Percentiles rank a stretch among this genome's conserved stretches.
These are phyloP conservation scores for Lagenaria siceraria DNA, from an alignment of 306 rosid genomes.

Conservation along the genomic window DNA sequence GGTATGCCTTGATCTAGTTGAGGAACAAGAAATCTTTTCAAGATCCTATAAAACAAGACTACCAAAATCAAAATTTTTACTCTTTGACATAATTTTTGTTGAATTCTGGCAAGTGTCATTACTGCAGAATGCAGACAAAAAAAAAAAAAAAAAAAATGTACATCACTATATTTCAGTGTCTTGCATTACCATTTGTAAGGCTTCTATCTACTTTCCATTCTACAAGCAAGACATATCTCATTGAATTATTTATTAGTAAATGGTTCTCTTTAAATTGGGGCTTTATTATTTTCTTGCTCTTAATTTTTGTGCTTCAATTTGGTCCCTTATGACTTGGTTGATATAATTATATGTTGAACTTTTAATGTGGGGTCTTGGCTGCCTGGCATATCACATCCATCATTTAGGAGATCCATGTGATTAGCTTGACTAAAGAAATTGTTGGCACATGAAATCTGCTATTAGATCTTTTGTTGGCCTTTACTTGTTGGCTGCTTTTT, in stretches of 20 bases:
- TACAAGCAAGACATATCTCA: background rate
- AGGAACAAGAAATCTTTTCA: no score
- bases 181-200: background rate
- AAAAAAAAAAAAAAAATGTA: no score
- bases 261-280: background rate
- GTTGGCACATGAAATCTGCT: background rate
- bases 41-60: no score
- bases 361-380: constrained; percentile 3
- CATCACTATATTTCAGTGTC: background rate
- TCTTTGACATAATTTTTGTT: no score
- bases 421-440: background rate
- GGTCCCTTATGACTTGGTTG: background rate
- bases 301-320: background rate
- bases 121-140: background rate
- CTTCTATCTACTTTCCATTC: no score
- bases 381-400: constrained; percentile 2
- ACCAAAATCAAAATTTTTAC: no score
- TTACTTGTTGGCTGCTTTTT: constrained; percentile 4
- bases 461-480: background rate
- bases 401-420: background rate
- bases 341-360: background rate
- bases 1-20: no score
- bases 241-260: background rate
- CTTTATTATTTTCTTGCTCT: no score
- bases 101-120: no score